Conservation (phyloP, 2,329 filamentous ascomycete genomes). For the Hymenoscyphus linearis region DNA sequence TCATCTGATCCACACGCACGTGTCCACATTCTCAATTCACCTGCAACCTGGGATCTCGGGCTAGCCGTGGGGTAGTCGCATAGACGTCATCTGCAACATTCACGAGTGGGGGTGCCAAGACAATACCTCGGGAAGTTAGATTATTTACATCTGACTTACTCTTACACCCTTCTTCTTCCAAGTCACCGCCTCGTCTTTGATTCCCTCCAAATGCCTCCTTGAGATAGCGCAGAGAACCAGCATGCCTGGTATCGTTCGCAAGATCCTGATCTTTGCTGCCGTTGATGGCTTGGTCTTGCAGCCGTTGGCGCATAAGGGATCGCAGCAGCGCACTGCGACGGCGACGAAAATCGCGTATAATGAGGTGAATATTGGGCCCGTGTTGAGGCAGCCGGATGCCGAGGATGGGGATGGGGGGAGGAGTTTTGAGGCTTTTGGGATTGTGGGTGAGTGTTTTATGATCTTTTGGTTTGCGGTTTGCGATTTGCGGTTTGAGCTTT, state of each 20-base stretch:
- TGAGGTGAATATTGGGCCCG: slow-evolving; percentile 26
- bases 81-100: neutral
- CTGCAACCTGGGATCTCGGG: too few relatives aligned
- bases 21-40: neutral
- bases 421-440: slow-evolving; percentile 33
- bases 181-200: neutral
- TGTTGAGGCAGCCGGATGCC: slow-evolving; percentile 15
- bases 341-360: slow-evolving; percentile 30
- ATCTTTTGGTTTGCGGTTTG: too few relatives aligned
- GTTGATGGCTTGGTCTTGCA: slow-evolving; percentile 33
- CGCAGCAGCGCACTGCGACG: slow-evolving; percentile 26
- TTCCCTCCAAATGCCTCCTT: slow-evolving; percentile 16
- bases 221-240: slow-evolving; percentile 18
- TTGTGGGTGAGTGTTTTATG: slow-evolving; percentile 32
- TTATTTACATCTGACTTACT: neutral
- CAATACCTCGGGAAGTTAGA: neutral
- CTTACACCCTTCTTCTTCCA: neutral
- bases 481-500: too few relatives aligned
- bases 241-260: slow-evolving; percentile 33
- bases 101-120: neutral
- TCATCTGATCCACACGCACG: neutral
- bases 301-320: slow-evolving; percentile 27
- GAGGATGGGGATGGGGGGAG: slow-evolving; percentile 15
- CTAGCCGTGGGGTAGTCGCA: neutral
- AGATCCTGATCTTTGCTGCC: slow-evolving; percentile 32